A percentile compares a stretch with the other conserved stretches of the same genome.
Conservation (phyloP, 2,329 filamentous ascomycete genomes). For the Hypoxylon sp. region DNA sequence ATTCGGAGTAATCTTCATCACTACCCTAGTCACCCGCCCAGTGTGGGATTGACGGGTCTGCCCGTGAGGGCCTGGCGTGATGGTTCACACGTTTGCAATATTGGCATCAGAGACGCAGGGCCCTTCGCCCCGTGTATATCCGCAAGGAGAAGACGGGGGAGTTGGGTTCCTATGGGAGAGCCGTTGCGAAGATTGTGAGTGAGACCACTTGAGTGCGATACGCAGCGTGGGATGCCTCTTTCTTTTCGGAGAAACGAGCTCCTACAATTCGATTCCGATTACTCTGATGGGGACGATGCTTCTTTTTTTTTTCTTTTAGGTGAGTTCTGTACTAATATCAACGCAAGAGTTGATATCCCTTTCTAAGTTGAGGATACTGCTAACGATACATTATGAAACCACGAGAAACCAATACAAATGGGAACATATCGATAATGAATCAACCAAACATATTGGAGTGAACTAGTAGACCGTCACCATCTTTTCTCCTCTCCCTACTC, state of each 20-base stretch:
- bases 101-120: slow-evolving; percentile 94
- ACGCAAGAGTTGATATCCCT: neutral
- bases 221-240: slow-evolving; percentile 76
- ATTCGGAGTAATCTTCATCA: slow-evolving; percentile 97
- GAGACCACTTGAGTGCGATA: slow-evolving; percentile 94
- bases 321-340: slow-evolving; percentile 47
- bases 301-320: slow-evolving; percentile 61
- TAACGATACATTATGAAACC: slow-evolving; percentile 47
- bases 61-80: slow-evolving; percentile 91
- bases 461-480: neutral
- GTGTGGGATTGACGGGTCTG: slow-evolving; percentile 69
- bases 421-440: neutral
- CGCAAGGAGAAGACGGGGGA: slow-evolving; percentile 55
- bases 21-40: slow-evolving; percentile 61
- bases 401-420: slow-evolving; percentile 1
- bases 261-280: slow-evolving; percentile 93
- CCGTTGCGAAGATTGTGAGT: slow-evolving; percentile 94
- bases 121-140: slow-evolving; percentile 55
- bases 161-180: slow-evolving; percentile 83
- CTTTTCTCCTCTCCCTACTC: neutral
- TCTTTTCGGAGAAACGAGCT: slow-evolving; percentile 52
- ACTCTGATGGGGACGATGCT: slow-evolving; percentile 87
- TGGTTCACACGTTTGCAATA: slow-evolving; percentile 77
- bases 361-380: slow-evolving; percentile 51
- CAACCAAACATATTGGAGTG: neutral